Percentiles rank a stretch among this genome's conserved stretches.
phyloP scores from a whole-genome alignment of 257 asterid genomes.

The Fraxinus pennsylvanica region DNA sequence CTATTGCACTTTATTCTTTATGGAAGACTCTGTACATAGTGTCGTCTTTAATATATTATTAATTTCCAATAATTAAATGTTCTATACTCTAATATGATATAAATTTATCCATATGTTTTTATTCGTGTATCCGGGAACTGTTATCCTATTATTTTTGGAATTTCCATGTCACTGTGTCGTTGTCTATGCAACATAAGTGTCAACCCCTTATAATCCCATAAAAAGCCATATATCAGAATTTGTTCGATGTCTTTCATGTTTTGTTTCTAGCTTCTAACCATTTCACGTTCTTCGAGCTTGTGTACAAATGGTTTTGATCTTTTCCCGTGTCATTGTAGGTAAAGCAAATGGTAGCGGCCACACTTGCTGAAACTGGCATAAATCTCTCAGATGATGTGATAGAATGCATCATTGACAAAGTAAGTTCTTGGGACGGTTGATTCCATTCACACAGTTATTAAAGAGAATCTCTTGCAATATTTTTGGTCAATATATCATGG shows the following conservation, averaged over 20 bases:
- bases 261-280: background rate
- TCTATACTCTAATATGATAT: no score
- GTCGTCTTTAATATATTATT: no score
- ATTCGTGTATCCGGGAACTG: no score
- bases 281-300: slow-evolving; percentile 14
- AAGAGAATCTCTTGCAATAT: background rate
- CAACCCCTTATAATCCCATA: background rate
- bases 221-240: background rate
- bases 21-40: no score
- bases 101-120: no score
- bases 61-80: background rate
- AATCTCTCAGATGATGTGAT: slow-evolving; percentile 80
- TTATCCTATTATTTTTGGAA: no score
- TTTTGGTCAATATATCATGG: slow-evolving; percentile 22
- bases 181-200: no score
- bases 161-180: no score
- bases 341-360: slow-evolving; percentile 95
- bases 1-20: no score
- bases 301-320: slow-evolving; percentile 19
- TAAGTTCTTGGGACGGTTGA: slow-evolving; percentile 16
- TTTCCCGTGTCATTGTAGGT: slow-evolving; percentile 46
- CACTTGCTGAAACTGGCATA: slow-evolving; percentile 95
- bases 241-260: background rate
- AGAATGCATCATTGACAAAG: slow-evolving; percentile 82
- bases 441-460: background rate